Evolutionary conservation across 352 stramenopile species (phyloP), one percentile per base, ranked within the genome.

Genomic region (Globisporangium mamillatum): DNA sequence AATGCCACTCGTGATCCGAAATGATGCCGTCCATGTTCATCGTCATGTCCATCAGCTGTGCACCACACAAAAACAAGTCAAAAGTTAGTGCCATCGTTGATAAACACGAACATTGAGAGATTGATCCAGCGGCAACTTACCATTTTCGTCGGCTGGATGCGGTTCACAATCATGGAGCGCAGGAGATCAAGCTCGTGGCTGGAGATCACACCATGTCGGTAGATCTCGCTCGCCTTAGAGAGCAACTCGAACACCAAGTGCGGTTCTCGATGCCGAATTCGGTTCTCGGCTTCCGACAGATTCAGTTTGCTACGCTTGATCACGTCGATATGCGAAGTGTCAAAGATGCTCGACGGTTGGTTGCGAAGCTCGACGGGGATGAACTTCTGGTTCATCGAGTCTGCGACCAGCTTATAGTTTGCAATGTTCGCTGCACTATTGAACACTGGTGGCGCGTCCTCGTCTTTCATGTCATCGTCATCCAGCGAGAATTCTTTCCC

Each of bases 21-120:
- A 95, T 95, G 70, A 92, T 88, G 24, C 81, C 79, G 68, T 93
- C 82, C 86, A 91, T 93, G 44, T 87, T 90, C 76, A 92, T 91
- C 0, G 86, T 91, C 79, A 87, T 91, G 66, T 93, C 85, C 50
- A 86, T 89, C 38, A 95, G 73, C 85, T 93, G 60, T 14, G 14
- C 18, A 70, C 1, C 57, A 3, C 52, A 38, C 27, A 59, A 58
- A 2, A 22, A 38, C 22, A 59, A 14, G 4, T 5, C 14, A 38
- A 29, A 59, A 20, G 14, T 10, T 27, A 22, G 34, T 14, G 24
- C 53, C 53, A 38, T 25, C 12, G 4, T 5, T 14, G 8, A n/a
- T 14, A 22, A 18, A 38, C 12, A 9, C 8, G 1, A 14, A 36
- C 3, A 38, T 24, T 38, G 32, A 36, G 25, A 36, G 36, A 22